Conservation (phyloP, 192 early-diverging fungal genomes). For the Entrophospora sp. region DNA sequence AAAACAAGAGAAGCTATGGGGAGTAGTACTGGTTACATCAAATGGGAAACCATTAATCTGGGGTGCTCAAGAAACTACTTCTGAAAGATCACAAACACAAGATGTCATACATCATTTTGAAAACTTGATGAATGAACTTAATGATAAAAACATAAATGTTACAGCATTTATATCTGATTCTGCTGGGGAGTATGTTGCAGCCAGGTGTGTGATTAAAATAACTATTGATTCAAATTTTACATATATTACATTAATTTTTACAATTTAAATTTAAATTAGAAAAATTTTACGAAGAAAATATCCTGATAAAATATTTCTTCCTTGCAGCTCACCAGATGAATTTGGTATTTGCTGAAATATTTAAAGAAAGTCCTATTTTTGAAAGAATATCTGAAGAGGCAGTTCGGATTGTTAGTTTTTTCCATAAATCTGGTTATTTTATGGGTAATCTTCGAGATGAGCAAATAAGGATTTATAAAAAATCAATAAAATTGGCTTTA, state of each 20-base stretch:
- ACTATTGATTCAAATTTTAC: background rate
- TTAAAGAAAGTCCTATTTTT: background rate
- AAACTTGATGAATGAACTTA: background rate
- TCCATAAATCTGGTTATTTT: background rate
- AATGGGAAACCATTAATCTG: background rate
- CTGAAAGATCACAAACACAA: background rate
- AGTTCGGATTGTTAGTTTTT: background rate
- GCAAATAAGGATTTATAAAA: background rate
- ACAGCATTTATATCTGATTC: slow-evolving; percentile 7
- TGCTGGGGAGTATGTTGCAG: background rate
- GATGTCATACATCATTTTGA: background rate
- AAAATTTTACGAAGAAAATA: background rate
- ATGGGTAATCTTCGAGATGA: background rate
- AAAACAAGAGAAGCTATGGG: background rate
- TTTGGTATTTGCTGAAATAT: background rate
- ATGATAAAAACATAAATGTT: background rate
- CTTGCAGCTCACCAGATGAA: slow-evolving; percentile 5
- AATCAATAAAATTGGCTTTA: background rate
- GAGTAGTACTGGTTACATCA: background rate
- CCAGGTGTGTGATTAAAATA: background rate
- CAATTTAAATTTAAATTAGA: background rate
- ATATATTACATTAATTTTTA: background rate
- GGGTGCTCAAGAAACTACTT: background rate
- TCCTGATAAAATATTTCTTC: background rate
- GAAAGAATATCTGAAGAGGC: background rate